Evolutionary conservation across 2,329 filamentous ascomycete species (phyloP), one percentile per base, ranked within the genome.

Genomic region (Aspergillus terreus): DNA sequence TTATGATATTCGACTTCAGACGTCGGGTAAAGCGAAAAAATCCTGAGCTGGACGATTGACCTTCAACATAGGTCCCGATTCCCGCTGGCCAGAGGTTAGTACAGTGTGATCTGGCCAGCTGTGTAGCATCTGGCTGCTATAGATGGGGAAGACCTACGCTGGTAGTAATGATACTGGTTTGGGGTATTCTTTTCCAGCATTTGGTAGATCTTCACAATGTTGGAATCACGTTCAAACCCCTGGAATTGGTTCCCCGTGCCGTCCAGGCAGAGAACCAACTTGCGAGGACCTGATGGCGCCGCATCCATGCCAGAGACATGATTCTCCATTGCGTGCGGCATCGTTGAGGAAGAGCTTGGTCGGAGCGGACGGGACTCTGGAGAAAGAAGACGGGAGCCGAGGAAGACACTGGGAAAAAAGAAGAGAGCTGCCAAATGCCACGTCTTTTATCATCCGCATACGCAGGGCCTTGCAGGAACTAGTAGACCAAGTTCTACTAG

Each of bases 201-300:
- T 25, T 68, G 51, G 50, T 64, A 68, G 9, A 82, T 65, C 59
- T 81, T 81, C 47, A 81, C 74, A 2, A 82, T 76, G 49, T 82
- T 82, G 14, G 78, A 80, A 59, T 82, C 79, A 4, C 72, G 67
- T 52, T 76, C 73, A 48, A 60, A 58, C 19, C 58, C 65, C 6
- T 55, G 53, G 49, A 61, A 68, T 35, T 53, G 46, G 46, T 67
- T 63, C 11, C 64, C 65, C n/a, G 65, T 68, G 27, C 63, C 65
- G 14, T 54, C 52, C 32, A 54, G 47, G 21, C 52, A 50, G 23
- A 54, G 40, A 19, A 53, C 42, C 23, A 44, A 23, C 25, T 27
- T 23, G 19, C 43, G 43, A 10, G 43, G 43, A 5, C 35, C 35
- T 6, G 35, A 38, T 5, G 14, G 35, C 35, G 35, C 35, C 15